Conservation (phyloP, 805 yeast genomes). For the Candida maris region DNA sequence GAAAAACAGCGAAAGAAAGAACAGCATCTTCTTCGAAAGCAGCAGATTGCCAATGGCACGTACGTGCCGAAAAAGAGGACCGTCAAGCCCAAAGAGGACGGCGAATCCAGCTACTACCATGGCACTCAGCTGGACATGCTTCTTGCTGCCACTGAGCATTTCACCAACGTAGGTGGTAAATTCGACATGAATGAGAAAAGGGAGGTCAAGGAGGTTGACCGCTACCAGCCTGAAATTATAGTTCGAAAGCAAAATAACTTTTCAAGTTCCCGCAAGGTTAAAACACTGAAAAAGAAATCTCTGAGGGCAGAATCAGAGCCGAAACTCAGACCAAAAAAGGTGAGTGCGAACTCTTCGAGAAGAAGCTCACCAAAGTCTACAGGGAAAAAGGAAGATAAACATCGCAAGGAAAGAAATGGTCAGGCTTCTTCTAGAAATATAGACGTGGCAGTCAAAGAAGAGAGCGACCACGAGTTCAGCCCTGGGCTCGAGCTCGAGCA, state of each 20-base stretch:
- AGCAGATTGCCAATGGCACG: conserved; percentile 10
- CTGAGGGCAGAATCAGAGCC: conserved; percentile 2
- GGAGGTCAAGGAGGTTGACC: conserved; percentile 17
- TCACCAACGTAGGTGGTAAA: conserved; percentile 21
- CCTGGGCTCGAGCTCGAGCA: background rate
- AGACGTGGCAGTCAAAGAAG: background rate
- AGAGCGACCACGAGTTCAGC: background rate
- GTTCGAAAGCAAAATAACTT: conserved; percentile 1
- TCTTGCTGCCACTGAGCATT: conserved; percentile 24
- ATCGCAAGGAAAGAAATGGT: background rate
- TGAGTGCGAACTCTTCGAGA: background rate
- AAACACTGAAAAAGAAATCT: conserved; percentile 11
- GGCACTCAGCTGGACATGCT: conserved; percentile 20
- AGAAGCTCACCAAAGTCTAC: background rate
- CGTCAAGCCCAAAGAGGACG: conserved; percentile 1
- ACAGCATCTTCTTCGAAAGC: conserved; percentile 3
- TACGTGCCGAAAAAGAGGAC: conserved; percentile 5
- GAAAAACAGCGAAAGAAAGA: conserved; percentile 2
- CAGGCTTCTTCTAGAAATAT: background rate
- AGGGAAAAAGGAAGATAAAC: conserved; percentile 2
- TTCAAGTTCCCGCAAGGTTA: conserved; percentile 4
- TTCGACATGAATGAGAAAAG: conserved; percentile 8
- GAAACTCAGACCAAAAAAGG: conserved; percentile 3
- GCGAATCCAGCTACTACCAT: conserved; percentile 12
- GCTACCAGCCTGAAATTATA: conserved; percentile 14